Conservation (phyloP, 805 yeast genomes). For the Vanderwaltozyma polyspora region DNA sequence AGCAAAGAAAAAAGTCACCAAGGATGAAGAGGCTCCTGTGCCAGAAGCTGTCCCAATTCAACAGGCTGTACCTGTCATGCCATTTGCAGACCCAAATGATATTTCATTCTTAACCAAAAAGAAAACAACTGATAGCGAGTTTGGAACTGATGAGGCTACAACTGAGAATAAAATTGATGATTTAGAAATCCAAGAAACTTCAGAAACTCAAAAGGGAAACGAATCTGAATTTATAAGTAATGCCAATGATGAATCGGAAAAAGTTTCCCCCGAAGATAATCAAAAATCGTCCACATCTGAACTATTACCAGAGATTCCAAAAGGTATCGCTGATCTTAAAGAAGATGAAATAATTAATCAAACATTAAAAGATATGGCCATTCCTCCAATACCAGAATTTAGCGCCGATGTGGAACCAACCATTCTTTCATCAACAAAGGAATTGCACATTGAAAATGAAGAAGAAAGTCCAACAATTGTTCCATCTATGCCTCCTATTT, state of each 20-base stretch:
- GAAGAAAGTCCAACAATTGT: too few relatives aligned
- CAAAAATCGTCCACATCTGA: not conserved
- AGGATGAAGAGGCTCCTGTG: slow-evolving; percentile 10
- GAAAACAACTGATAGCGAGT: slow-evolving; percentile 3
- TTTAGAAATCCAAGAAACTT: not conserved
- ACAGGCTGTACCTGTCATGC: slow-evolving; percentile 42
- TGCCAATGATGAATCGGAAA: not conserved
- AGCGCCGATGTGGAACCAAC: too few relatives aligned
- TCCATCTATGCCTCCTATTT: too few relatives aligned
- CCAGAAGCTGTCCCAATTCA: slow-evolving; percentile 8
- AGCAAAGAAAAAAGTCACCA: slow-evolving; percentile 19
- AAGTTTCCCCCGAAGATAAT: slow-evolving; percentile 1
- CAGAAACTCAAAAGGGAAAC: not conserved
- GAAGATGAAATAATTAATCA: too few relatives aligned
- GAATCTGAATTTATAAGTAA: not conserved
- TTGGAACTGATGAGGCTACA: not conserved
- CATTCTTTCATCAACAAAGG: too few relatives aligned
- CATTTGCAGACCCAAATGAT: slow-evolving; percentile 35
- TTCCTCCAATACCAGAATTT: too few relatives aligned
- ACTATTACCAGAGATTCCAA: not conserved
- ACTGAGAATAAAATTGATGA: not conserved
- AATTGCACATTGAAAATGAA: too few relatives aligned
- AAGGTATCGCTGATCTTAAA: not conserved
- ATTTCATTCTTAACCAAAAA: slow-evolving; percentile 17
- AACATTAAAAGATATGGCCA: too few relatives aligned